Conservation (phyloP, 768 basidiomycete species). For the Dacryopinax primogenitus region DNA sequence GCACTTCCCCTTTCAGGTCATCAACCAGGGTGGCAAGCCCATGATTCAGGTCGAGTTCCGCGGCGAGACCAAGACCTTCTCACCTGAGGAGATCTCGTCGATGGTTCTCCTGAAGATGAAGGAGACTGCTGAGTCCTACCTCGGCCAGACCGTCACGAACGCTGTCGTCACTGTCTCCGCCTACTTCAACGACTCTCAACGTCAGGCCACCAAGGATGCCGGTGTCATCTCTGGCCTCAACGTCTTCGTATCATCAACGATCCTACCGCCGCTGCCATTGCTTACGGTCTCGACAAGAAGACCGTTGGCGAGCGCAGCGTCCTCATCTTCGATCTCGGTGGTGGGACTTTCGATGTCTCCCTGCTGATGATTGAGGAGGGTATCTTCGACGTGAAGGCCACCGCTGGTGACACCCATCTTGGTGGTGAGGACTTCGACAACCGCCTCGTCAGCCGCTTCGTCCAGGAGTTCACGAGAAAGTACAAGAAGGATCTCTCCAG, state of each 20-base stretch:
- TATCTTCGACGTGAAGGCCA: slow-evolving; percentile 97
- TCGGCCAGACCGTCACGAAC: slow-evolving; percentile 38
- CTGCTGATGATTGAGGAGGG: slow-evolving; percentile 93
- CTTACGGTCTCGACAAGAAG: slow-evolving; percentile 97
- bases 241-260: slow-evolving; percentile 98
- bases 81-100: slow-evolving; percentile 38
- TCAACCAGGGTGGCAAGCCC: slow-evolving; percentile 34
- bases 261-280: slow-evolving; percentile 95
- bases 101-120: slow-evolving; percentile 39
- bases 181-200: slow-evolving; percentile 98
- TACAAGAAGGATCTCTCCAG: slow-evolving; percentile 91
- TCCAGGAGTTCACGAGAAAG: slow-evolving; percentile 94
- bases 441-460: slow-evolving; percentile 92
- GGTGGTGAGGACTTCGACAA: slow-evolving; percentile 99
- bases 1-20: slow-evolving; percentile 29
- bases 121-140: slow-evolving; percentile 39
- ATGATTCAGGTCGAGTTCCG: slow-evolving; percentile 31
- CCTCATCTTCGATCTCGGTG: slow-evolving; percentile 95
- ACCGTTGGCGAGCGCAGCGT: slow-evolving; percentile 82
- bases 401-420: slow-evolving; percentile 94
- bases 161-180: slow-evolving; percentile 66
- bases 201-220: slow-evolving; percentile 96
- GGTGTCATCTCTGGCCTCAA: slow-evolving; percentile 89
- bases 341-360: slow-evolving; percentile 97
- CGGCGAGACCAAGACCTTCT: slow-evolving; percentile 38